Conservation (phyloP, 805 yeast genomes). For the Myxozyma sirexii region DNA sequence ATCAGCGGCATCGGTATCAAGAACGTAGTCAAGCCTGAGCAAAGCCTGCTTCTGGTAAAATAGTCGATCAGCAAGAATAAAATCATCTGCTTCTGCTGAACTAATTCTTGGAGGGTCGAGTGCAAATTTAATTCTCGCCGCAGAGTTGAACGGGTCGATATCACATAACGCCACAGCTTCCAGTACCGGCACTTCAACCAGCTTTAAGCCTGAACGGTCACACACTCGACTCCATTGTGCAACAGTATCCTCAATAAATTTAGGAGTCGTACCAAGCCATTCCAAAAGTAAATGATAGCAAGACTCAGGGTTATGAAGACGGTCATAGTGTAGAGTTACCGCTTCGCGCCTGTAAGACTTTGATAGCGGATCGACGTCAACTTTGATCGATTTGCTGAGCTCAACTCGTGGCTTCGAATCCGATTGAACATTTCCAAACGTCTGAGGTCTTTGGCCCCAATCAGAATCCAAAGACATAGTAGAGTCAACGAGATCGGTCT, state of each 20-base stretch:
- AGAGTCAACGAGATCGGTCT: slow-evolving; percentile 21
- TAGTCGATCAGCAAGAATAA: slow-evolving; percentile 47
- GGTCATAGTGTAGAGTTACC: slow-evolving; percentile 83
- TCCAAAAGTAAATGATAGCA: slow-evolving; percentile 89
- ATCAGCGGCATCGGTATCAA: slow-evolving; percentile 75
- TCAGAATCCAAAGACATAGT: slow-evolving; percentile 28
- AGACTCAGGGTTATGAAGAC: slow-evolving; percentile 90
- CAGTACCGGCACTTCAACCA: slow-evolving; percentile 89
- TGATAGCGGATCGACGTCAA: slow-evolving; percentile 73
- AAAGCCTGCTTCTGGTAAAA: slow-evolving; percentile 79
- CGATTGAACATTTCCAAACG: slow-evolving; percentile 11
- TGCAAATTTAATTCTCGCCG: slow-evolving; percentile 66
- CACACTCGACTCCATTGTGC: slow-evolving; percentile 79
- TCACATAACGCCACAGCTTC: slow-evolving; percentile 78
- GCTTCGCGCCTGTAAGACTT: slow-evolving; percentile 78
- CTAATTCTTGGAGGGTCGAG: slow-evolving; percentile 61
- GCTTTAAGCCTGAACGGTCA: slow-evolving; percentile 76
- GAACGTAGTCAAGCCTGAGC: slow-evolving; percentile 68
- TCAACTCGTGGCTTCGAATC: slow-evolving; percentile 46
- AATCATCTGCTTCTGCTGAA: slow-evolving; percentile 17
- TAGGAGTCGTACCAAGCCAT: slow-evolving; percentile 90
- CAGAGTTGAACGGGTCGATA: slow-evolving; percentile 85
- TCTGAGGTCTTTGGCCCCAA: slow-evolving; percentile 19
- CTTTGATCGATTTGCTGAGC: slow-evolving; percentile 65
- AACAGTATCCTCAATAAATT: slow-evolving; percentile 76